These are phyloP conservation scores for Saturnispora quitensis DNA, from an alignment of 805 yeast genomes.

Conservation along the genomic window DNA sequence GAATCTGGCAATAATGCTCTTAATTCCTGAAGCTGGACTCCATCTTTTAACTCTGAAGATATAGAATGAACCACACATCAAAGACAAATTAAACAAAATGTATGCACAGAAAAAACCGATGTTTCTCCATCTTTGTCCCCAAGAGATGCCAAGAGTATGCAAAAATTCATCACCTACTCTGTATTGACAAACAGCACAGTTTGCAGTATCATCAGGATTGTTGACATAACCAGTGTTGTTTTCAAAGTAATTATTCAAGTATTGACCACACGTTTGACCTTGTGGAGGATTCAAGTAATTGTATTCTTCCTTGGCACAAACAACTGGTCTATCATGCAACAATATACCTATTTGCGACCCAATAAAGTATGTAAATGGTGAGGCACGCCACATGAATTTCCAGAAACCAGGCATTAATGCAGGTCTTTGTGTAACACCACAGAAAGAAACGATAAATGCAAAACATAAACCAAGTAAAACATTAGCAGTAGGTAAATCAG, in stretches of 20 bases:
- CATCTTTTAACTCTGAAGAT: constrained; percentile 15
- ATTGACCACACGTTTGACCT: constrained; percentile 60
- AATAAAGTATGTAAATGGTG: constrained; percentile 67
- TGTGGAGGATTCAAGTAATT: constrained; percentile 43
- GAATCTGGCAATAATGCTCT: not conserved
- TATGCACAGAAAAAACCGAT: constrained; percentile 54
- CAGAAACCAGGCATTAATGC: constrained; percentile 51
- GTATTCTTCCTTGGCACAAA: constrained; percentile 41
- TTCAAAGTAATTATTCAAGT: constrained; percentile 32
- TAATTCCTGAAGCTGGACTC: constrained; percentile 3
- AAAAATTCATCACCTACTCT: constrained; percentile 40
- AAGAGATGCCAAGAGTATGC: constrained; percentile 33
- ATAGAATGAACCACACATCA: constrained; percentile 15
- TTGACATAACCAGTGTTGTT: constrained; percentile 45
- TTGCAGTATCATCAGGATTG: constrained; percentile 40
- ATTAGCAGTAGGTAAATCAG: constrained; percentile 59
- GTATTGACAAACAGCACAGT: constrained; percentile 44
- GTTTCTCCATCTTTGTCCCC: constrained; percentile 53
- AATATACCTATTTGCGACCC: constrained; percentile 40
- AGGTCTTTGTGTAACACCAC: constrained; percentile 60
- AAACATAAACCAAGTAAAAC: constrained; percentile 47
- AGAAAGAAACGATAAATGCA: constrained; percentile 52
- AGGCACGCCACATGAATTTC: constrained; percentile 56
- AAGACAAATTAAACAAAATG: constrained; percentile 37
- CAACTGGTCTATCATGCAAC: constrained; percentile 42